Evolutionary conservation across 2,329 filamentous ascomycete species (phyloP).

Genomic region (Metarhizium guizhouense): DNA sequence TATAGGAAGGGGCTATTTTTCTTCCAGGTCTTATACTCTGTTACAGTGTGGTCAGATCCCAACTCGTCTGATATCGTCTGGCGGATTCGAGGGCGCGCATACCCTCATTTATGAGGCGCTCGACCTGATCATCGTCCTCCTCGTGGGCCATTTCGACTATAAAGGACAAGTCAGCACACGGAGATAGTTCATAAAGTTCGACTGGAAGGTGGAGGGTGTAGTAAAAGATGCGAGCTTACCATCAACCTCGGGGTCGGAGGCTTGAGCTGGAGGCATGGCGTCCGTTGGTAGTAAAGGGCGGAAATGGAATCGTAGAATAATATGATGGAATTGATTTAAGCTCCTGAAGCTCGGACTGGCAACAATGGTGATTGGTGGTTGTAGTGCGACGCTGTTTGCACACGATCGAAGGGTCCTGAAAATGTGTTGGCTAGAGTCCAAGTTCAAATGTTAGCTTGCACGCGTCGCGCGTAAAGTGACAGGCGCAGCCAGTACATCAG

Average conservation of each 20-base stretch:
- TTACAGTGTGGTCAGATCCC: neutral
- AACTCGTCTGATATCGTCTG: neutral
- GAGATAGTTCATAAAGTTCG: neutral
- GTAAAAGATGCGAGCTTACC: slow-evolving; percentile 16
- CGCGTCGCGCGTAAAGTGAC: slow-evolving; percentile 32
- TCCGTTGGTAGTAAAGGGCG: neutral
- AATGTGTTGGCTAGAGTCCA: neutral
- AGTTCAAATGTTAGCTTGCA: slow-evolving; percentile 7
- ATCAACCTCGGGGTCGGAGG: slow-evolving; percentile 26
- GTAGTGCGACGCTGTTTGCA: neutral
- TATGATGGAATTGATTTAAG: neutral
- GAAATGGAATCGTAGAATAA: neutral
- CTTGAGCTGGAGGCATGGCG: slow-evolving; percentile 27
- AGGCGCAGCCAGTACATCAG: neutral
- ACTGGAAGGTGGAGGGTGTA: neutral
- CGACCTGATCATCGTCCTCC: slow-evolving; percentile 63
- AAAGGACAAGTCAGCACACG: slow-evolving; percentile 5
- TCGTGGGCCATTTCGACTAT: slow-evolving; percentile 42
- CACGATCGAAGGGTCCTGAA: slow-evolving; percentile 12
- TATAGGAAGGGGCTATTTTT: slow-evolving; percentile 98
- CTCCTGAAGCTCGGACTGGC: neutral
- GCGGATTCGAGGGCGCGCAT: slow-evolving; percentile 9
- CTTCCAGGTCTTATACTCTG: slow-evolving; percentile 99
- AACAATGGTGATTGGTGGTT: neutral
- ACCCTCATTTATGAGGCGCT: slow-evolving; percentile 93